Conservation (phyloP, 768 basidiomycete genomes). For the Tulasnella sp. region DNA sequence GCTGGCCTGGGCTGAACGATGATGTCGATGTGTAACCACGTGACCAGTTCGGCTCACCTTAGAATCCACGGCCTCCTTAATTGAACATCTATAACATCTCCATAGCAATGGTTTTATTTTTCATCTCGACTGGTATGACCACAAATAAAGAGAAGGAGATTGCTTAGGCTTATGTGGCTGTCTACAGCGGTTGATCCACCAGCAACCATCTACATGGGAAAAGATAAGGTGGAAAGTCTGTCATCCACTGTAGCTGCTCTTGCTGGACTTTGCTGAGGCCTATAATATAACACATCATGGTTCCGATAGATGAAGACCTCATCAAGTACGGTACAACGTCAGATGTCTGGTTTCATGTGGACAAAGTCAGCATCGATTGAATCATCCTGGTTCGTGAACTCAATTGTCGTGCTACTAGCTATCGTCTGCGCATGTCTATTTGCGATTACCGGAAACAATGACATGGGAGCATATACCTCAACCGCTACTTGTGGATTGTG, state of each 20-base stretch:
- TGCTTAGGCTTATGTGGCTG: conserved; percentile 11
- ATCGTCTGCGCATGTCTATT: conserved; percentile 91
- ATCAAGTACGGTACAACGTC: conserved; percentile 57
- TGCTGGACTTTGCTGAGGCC: background rate
- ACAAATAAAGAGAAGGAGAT: background rate
- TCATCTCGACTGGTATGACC: conserved; percentile 38
- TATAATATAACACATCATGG: conserved; percentile 17
- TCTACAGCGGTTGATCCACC: conserved; percentile 46
- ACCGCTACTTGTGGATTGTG: conserved; percentile 65
- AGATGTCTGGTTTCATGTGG: conserved; percentile 73
- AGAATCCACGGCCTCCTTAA: too few species aligned
- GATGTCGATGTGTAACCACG: too few species aligned
- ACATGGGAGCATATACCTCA: conserved; percentile 74
- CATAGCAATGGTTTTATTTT: conserved; percentile 47
- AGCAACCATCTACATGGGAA: conserved; percentile 80
- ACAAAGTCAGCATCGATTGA: conserved; percentile 42
- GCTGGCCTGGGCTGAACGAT: too few species aligned
- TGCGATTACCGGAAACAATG: conserved; percentile 69
- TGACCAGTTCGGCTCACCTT: too few species aligned
- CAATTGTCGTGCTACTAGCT: conserved; percentile 31
- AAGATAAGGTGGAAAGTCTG: conserved; percentile 92
- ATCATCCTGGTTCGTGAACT: background rate
- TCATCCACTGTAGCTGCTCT: conserved; percentile 16
- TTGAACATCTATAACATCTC: too few species aligned
- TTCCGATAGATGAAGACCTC: conserved; percentile 71